Conservation (phyloP, 306 rosid genomes). For the Lablab purpureus region DNA sequence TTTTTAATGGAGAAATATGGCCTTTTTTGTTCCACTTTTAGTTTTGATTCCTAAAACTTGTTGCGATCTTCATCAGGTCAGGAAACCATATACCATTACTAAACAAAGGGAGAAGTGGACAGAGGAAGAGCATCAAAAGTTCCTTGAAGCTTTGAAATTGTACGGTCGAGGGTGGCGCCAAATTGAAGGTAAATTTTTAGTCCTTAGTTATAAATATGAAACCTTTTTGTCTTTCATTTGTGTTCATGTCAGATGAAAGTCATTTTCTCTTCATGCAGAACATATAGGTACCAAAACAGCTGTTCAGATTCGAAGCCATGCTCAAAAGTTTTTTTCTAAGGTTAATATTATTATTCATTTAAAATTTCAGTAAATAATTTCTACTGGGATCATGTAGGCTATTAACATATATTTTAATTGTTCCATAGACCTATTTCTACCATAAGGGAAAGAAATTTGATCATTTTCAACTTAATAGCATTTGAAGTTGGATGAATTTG, state of each 20-base stretch:
- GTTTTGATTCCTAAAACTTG: constrained; percentile 8
- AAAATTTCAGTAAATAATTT: constrained; percentile 26
- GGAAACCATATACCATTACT: constrained; percentile 91
- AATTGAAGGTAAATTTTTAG: constrained; percentile 75
- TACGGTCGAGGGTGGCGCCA: constrained; percentile 99
- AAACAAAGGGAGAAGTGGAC: constrained; percentile 99
- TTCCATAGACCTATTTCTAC: constrained; percentile 2
- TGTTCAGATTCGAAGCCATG: constrained; percentile 99
- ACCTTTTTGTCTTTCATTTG: not conserved
- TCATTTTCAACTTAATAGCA: not conserved
- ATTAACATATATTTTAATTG: constrained; percentile 20
- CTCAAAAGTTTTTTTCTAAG: constrained; percentile 99
- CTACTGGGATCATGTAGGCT: not conserved
- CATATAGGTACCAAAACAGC: constrained; percentile 98
- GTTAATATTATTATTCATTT: constrained; percentile 49
- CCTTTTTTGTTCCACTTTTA: constrained; percentile 21
- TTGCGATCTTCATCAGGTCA: constrained; percentile 59
- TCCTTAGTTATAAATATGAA: constrained; percentile 15
- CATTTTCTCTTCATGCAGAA: constrained; percentile 69
- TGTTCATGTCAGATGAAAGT: constrained; percentile 46
- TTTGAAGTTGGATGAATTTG: not conserved
- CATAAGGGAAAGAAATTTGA: not conserved
- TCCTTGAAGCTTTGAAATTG: constrained; percentile 93
- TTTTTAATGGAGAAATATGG: not conserved
- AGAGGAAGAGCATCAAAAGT: constrained; percentile 90